Percentiles rank a stretch among this genome's conserved stretches.
Evolutionary conservation across 495 filamentous ascomycete species (phyloP).

Genomic region (Penicillium soppii): DNA sequence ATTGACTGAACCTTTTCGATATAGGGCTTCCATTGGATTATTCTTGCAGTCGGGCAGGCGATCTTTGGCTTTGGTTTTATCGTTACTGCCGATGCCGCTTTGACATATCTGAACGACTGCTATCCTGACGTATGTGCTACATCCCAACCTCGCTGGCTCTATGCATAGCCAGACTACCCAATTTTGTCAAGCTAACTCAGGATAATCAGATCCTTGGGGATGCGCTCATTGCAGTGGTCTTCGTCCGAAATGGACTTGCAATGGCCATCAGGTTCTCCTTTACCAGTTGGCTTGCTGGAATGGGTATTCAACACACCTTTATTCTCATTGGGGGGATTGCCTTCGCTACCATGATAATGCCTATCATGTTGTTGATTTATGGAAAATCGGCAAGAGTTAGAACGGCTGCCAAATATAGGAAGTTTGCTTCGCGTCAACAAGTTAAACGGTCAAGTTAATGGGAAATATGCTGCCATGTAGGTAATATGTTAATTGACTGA

Average conservation of each 20-base stretch:
- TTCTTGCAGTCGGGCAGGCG: constrained; percentile 24
- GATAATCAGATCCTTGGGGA: constrained; percentile 14
- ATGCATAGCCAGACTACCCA: too few relatives aligned
- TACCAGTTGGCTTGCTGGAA: constrained; percentile 11
- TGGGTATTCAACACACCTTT: constrained; percentile 20
- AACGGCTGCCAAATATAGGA: constrained; percentile 10
- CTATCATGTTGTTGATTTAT: constrained; percentile 9
- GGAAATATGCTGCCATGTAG: too few relatives aligned
- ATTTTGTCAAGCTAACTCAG: too few relatives aligned
- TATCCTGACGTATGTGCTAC: constrained; percentile 30
- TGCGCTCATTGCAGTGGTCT: constrained; percentile 17
- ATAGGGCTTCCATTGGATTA: constrained; percentile 18
- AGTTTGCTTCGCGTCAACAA: too few relatives aligned
- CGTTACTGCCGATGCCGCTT: constrained; percentile 17
- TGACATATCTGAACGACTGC: constrained; percentile 30
- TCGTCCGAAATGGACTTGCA: constrained; percentile 17
- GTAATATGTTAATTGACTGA: too few relatives aligned
- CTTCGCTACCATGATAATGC: constrained; percentile 5
- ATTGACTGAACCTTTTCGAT: background rate
- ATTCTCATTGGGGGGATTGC: constrained; percentile 13
- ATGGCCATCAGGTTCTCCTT: constrained; percentile 15
- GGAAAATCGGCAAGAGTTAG: constrained; percentile 10
- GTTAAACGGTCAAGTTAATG: too few relatives aligned
- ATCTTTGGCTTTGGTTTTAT: constrained; percentile 28
- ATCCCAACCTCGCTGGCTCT: too few relatives aligned